Evolutionary conservation across 1,139 yeast species (phyloP).

Genomic region (Sugiyamaella xylanicola): DNA sequence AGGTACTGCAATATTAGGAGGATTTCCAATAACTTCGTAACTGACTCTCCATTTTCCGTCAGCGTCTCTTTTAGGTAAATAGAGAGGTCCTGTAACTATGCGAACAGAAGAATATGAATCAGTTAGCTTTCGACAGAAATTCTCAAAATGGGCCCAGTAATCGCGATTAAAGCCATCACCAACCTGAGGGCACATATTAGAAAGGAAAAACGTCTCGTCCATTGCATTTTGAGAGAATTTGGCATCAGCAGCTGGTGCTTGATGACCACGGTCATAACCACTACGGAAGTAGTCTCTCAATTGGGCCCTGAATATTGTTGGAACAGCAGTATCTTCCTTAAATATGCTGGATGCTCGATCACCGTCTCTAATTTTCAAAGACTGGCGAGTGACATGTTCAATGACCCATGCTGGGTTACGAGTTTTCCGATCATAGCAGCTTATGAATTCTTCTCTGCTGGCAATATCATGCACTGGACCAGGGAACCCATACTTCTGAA

Average conservation of each 20-base stretch:
- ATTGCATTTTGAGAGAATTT: slow-evolving; percentile 85
- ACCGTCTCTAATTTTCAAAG: slow-evolving; percentile 52
- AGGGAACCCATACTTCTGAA: slow-evolving; percentile 79
- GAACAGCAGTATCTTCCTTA: slow-evolving; percentile 85
- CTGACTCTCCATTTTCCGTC: slow-evolving; percentile 81
- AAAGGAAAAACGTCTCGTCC: slow-evolving; percentile 88
- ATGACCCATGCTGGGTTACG: slow-evolving; percentile 91
- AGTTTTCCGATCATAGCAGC: slow-evolving; percentile 82
- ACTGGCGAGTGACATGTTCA: slow-evolving; percentile 84
- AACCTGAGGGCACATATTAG: slow-evolving; percentile 95
- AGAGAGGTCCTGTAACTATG: slow-evolving; percentile 91
- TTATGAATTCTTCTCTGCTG: slow-evolving; percentile 71
- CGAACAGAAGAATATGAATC: slow-evolving; percentile 68
- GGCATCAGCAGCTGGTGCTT: slow-evolving; percentile 98
- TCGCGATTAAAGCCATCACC: slow-evolving; percentile 98
- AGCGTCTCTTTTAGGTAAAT: slow-evolving; percentile 72
- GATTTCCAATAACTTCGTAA: slow-evolving; percentile 94
- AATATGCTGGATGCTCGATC: slow-evolving; percentile 82
- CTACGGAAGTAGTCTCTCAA: slow-evolving; percentile 87
- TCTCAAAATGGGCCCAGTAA: slow-evolving; percentile 96
- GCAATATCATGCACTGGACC: slow-evolving; percentile 89
- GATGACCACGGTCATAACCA: slow-evolving; percentile 97
- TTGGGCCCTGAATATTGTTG: slow-evolving; percentile 70
- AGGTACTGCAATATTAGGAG: slow-evolving; percentile 96
- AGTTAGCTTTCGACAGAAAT: slow-evolving; percentile 79